These are phyloP conservation scores for Thermomucor indicae-seudaticae DNA, from an alignment of 371 early-diverging fungal species.

Conservation along the genomic window DNA sequence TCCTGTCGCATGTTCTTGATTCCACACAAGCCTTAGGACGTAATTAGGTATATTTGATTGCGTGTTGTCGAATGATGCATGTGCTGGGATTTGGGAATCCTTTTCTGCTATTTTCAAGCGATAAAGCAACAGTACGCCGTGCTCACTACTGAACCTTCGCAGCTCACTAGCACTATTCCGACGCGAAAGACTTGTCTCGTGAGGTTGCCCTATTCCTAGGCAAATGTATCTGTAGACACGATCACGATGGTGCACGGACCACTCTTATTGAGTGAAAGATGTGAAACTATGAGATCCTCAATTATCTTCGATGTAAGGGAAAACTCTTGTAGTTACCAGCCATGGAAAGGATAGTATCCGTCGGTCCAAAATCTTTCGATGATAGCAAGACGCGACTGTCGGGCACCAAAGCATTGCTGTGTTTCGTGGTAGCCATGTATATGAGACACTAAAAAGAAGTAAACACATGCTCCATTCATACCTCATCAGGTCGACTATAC, in stretches of 20 bases:
- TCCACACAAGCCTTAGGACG: conserved; percentile 26
- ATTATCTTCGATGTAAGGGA: neutral
- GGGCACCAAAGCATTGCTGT: no score
- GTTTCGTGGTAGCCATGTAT: neutral
- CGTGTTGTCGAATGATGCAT: no score
- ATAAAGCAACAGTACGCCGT: conserved; percentile 29
- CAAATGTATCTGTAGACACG: conserved; percentile 34
- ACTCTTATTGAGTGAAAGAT: conserved; percentile 15
- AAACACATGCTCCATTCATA: no score
- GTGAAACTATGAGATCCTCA: conserved; percentile 6
- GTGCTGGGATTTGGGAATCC: no score
- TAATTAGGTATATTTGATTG: no score
- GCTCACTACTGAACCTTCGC: conserved; percentile 12
- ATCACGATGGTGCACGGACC: conserved; percentile 23
- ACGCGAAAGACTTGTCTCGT: neutral
- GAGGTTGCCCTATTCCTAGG: conserved; percentile 29
- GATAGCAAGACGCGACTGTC: conserved; percentile 2
- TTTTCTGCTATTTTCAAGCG: conserved; percentile 25
- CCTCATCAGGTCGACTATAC: no score
- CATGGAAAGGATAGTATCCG: conserved; percentile 6
- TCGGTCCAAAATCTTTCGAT: neutral
- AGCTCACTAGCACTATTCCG: no score
- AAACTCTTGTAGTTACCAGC: conserved; percentile 2
- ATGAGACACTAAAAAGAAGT: neutral
- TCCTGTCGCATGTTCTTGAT: conserved; percentile 25